Conservation (phyloP, 805 yeast species). For the Cyberlindnera galapagoensis region DNA sequence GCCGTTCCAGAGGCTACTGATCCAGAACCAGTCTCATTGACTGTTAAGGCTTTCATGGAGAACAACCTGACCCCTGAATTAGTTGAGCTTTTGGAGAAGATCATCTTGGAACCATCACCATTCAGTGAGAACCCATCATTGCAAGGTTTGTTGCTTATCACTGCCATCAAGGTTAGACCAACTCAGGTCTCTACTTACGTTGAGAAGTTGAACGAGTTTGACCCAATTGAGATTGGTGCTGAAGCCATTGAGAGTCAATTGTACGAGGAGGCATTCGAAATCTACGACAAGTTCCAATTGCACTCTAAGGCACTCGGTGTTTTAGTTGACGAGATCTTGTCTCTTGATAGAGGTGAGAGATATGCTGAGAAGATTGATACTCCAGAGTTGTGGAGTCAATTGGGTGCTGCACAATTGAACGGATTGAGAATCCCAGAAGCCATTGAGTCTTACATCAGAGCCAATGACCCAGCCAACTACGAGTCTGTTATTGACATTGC, state of each 20-base stretch:
- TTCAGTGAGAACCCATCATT: slow-evolving; percentile 92
- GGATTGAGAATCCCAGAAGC: slow-evolving; percentile 92
- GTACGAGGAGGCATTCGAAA: slow-evolving; percentile 90
- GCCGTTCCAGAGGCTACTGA: slow-evolving; percentile 92
- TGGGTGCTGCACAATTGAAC: slow-evolving; percentile 93
- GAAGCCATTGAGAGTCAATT: slow-evolving; percentile 84
- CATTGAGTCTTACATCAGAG: slow-evolving; percentile 83
- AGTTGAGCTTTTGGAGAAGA: slow-evolving; percentile 91
- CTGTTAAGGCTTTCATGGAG: slow-evolving; percentile 94
- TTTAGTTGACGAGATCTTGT: slow-evolving; percentile 86
- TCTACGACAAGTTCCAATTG: slow-evolving; percentile 79
- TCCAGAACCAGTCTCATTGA: slow-evolving; percentile 89
- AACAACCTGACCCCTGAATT: slow-evolving; percentile 89
- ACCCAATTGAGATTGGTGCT: slow-evolving; percentile 90
- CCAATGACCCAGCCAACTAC: slow-evolving; percentile 85
- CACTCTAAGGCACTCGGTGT: slow-evolving; percentile 80
- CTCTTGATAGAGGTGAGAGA: slow-evolving; percentile 89
- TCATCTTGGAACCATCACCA: slow-evolving; percentile 94
- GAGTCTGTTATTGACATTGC: slow-evolving; percentile 91
- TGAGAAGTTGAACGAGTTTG: slow-evolving; percentile 85
- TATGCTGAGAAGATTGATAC: slow-evolving; percentile 86
- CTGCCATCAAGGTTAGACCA: slow-evolving; percentile 94
- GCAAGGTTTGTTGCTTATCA: slow-evolving; percentile 86
- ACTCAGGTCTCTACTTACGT: slow-evolving; percentile 76
- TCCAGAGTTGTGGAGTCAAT: slow-evolving; percentile 87